Evolutionary conservation across 768 basidiomycete genomes (phyloP).

Genomic region (Hygrocybe coccinea): DNA sequence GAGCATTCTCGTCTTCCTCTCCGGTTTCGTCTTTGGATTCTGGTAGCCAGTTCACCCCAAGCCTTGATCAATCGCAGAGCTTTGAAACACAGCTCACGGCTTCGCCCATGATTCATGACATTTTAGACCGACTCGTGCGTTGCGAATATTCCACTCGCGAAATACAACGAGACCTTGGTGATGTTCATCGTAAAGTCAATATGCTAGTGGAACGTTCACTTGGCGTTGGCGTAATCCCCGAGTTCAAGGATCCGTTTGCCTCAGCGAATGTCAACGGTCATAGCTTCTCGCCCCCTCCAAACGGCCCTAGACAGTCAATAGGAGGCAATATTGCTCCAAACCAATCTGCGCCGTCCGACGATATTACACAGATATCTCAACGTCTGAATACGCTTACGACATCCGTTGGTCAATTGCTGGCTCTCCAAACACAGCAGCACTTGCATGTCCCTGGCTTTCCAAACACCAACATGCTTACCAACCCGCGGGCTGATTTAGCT

Average conservation of each 20-base stretch:
- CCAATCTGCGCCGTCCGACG: conserved; percentile 61
- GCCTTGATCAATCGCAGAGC: conserved; percentile 41
- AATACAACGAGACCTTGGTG: conserved; percentile 67
- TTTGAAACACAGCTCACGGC: conserved; percentile 73
- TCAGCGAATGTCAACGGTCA: conserved; percentile 35
- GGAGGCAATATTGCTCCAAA: conserved; percentile 63
- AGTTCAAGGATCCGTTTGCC: conserved; percentile 81
- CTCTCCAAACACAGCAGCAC: conserved; percentile 66
- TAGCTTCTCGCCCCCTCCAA: conserved; percentile 31
- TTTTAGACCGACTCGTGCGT: conserved; percentile 67
- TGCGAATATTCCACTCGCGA: conserved; percentile 67
- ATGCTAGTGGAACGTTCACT: conserved; percentile 67
- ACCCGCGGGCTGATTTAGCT: conserved; percentile 45
- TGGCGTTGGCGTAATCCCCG: conserved; percentile 47
- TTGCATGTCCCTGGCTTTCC: conserved; percentile 44
- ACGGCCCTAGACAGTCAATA: conserved; percentile 57
- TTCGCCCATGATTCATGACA: conserved; percentile 70
- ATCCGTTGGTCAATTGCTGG: conserved; percentile 80
- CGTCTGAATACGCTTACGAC: conserved; percentile 74
- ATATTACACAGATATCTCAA: conserved; percentile 71
- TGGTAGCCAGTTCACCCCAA: conserved; percentile 54
- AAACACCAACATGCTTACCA: conserved; percentile 38
- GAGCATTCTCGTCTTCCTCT: conserved; percentile 57
- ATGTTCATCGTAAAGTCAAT: conserved; percentile 74
- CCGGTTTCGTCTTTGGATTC: conserved; percentile 78